Evolutionary conservation across 169 alveolate genomes (phyloP), one percentile per base, ranked within the genome.

Genomic region (Miamiensis avidus): DNA sequence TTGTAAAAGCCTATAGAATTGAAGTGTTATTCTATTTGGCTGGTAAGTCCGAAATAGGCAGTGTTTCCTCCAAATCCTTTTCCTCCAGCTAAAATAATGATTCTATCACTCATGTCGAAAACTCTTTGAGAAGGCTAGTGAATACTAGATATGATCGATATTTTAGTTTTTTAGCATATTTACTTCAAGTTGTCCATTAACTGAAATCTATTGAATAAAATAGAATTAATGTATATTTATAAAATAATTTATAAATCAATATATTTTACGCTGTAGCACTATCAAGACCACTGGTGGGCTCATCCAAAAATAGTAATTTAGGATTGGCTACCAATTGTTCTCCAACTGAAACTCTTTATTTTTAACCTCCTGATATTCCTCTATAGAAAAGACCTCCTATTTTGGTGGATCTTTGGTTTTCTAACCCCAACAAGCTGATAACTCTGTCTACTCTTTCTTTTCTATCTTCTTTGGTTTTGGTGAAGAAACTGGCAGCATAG

Each of bases 311-410:
- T 34, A 83, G 65, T 31, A 76, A 75, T 83, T 83, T 49, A 15
- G 88, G 77, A 25, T 81, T 82, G 31, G 82, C 64, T 25, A 83
- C 29, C 25, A 83, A 34, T 31, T 81, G 64, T 75, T 81, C 65
- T 31, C 78, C 88, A 0, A 83, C 75, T 49, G 78, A 76, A 25
- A 77, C n/a, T 72, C 88, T 75, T 83, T 95, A 92, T 88, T 92
- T 92, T 85, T 95, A 96, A 28, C 98, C 98, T 31, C 98, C 97
- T 30, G 96, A 92, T 69, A 95, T 86, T 28, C 98, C 98, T 87
- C 95, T 92, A 85, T 93, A 85, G 69, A 93, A 90, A 27, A 91
- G 79, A 34, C 94, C 94, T 75, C 98, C 98, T 65, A 95, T 89
- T 81, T 89, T 88, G 6, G 94, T 20, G 20, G 4, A 11, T 49